Base-by-base conservation (phyloP, 1,284 basidiomycete species). In the Apiotrichum montevideense region DNA sequence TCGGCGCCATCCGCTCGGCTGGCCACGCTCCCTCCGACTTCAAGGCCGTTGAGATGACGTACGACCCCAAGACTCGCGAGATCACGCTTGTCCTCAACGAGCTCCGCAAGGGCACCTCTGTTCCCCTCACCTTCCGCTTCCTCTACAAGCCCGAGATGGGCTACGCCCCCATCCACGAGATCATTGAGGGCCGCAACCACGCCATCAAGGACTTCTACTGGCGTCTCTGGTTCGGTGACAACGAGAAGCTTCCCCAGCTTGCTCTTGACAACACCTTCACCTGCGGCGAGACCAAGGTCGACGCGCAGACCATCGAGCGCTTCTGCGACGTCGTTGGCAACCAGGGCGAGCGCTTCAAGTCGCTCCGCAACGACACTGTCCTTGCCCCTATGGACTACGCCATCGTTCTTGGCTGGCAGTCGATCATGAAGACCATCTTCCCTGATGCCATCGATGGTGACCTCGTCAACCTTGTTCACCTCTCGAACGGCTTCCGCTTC, bases 321-420 rank as follows among this genome's bases (percentile, higher is more conserved):
- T 98, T 98, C 82, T 98, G 94, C 70, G 84, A 85, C 46, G 87
- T 98, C 50, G 85, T 98, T 56, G 94, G 92, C 45, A 98, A 97
- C 76, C 87, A 93, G 69, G 87, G 86, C 49, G 93, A 94, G 74
- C 82, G 83, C 6, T 98, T 95, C 83, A 90, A 93, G 82, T 80
- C 82, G 33, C 40, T 44, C 13, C 82, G 90, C 52, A 85, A 81
- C 55, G 82, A 85, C 47, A 80, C 79, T 35, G 83, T 90, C 39
- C 84, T 87, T 68, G 90, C 91, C 0, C 95, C 95, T 0, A 96
- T 98, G 91, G 96, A 98, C 80, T 98, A 96, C 71, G 92, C 93
- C 55, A 98, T 98, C 71, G 94, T 98, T 58, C 88, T 93, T 49
- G 93, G 94, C 46, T 98, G 95, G 94, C 86, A 92, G 85, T 88